These are phyloP conservation scores for Geosmithia putterillii DNA, from an alignment of 2,329 filamentous ascomycete species.

Conservation along the genomic window DNA sequence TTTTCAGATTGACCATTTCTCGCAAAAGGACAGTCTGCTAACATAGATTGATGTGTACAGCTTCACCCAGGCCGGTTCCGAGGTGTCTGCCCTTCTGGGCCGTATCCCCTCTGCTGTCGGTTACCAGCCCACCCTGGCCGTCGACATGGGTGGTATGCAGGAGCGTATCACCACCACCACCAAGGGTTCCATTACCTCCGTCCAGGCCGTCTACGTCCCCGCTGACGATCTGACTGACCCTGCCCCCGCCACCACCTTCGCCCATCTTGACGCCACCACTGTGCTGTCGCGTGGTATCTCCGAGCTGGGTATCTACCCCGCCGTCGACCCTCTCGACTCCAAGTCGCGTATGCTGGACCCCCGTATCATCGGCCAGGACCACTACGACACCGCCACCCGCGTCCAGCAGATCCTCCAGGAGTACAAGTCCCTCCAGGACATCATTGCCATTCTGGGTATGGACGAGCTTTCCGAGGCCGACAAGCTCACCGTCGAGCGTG, in stretches of 20 bases:
- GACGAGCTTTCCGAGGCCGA: slow-evolving; percentile 98
- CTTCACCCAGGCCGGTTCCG: slow-evolving; percentile 82
- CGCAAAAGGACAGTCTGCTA: too few species aligned
- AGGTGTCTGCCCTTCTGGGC: slow-evolving; percentile 97
- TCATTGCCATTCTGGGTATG: slow-evolving; percentile 99
- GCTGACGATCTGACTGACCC: slow-evolving; percentile 99
- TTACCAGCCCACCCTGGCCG: slow-evolving; percentile 97
- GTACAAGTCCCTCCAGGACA: slow-evolving; percentile 99
- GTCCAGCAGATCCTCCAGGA: slow-evolving; percentile 99
- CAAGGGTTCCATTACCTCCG: slow-evolving; percentile 99
- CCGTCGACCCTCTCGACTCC: slow-evolving; percentile 98
- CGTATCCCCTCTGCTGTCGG: slow-evolving; percentile 99
- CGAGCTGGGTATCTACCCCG: slow-evolving; percentile 99
- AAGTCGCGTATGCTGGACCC: slow-evolving; percentile 99
- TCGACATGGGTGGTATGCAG: slow-evolving; percentile 99
- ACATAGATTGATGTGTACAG: too few species aligned
- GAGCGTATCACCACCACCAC: slow-evolving; percentile 99
- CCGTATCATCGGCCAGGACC: slow-evolving; percentile 94
- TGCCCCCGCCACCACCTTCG: slow-evolving; percentile 97
- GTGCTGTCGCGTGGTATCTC: slow-evolving; percentile 99
- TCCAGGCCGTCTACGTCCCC: slow-evolving; percentile 99
- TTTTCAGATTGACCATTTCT: too few species aligned
- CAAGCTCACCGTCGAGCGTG: slow-evolving; percentile 99
- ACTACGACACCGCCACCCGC: slow-evolving; percentile 88
- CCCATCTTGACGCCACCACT: slow-evolving; percentile 99